phyloP scores from a whole-genome alignment of 148 eudicot genomes.

The Chenopodium formosanum region DNA sequence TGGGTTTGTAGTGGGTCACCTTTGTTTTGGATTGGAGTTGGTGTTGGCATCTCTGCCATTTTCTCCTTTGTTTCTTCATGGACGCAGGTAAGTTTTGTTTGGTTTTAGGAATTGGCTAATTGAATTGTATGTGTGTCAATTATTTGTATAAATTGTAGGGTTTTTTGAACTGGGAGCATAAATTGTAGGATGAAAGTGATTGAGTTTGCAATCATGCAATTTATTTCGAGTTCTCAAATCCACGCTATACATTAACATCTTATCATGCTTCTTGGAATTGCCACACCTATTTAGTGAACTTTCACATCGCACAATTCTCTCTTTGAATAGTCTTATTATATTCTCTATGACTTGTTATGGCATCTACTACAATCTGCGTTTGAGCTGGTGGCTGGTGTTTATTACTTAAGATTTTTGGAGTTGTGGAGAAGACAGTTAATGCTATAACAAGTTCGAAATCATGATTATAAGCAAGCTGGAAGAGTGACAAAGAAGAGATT shows the following conservation, averaged over 20 bases:
- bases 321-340: not conserved
- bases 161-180: not conserved
- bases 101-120: not conserved
- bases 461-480: not conserved
- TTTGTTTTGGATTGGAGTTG: slow-evolving; percentile 95
- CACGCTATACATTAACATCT: not conserved
- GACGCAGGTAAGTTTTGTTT: slow-evolving; percentile 53
- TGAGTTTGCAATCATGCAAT: not conserved
- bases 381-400: not conserved
- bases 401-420: not conserved
- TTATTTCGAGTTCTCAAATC: not conserved
- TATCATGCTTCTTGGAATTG: not conserved
- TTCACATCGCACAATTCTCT: not conserved
- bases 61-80: slow-evolving; percentile 72
- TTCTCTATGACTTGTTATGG: not conserved
- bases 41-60: slow-evolving; percentile 81
- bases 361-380: not conserved
- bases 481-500: not conserved
- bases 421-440: not conserved
- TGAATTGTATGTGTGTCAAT: not conserved
- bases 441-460: not conserved
- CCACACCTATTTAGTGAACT: not conserved
- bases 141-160: not conserved
- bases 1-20: slow-evolving; percentile 69
- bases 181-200: not conserved